Conservation (phyloP, 1,284 basidiomycete species). For the Chondrostereum purpureum region DNA sequence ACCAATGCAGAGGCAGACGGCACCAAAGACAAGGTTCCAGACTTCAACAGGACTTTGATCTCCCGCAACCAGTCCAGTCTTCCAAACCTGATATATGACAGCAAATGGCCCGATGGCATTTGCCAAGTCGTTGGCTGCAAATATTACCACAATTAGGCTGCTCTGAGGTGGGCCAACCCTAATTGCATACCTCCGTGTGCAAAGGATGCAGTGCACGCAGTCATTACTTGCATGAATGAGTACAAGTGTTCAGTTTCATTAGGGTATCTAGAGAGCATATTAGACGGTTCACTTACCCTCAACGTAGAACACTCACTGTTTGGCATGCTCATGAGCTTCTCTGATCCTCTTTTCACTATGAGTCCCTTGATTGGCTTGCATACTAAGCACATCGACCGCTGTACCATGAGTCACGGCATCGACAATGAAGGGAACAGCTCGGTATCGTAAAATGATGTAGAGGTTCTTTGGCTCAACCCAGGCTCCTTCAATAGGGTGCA, state of each 20-base stretch:
- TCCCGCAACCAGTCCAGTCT: conserved; percentile 15
- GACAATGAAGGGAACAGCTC: conserved; percentile 19
- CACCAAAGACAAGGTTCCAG: conserved; percentile 22
- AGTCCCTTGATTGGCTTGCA: conserved; percentile 11
- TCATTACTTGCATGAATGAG: conserved; percentile 26
- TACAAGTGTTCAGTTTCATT: conserved; percentile 27
- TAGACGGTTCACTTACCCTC: too few species aligned
- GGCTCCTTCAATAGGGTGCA: conserved; percentile 20
- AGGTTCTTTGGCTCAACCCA: conserved; percentile 23
- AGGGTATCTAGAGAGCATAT: too few species aligned
- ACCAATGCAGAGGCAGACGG: conserved; percentile 20
- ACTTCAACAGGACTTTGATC: conserved; percentile 17
- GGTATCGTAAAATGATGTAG: conserved; percentile 22
- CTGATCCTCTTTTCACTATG: conserved; percentile 14
- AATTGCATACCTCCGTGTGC: conserved; percentile 18
- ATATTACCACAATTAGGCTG: too few species aligned
- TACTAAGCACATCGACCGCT: conserved; percentile 14
- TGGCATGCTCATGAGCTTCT: conserved; percentile 18
- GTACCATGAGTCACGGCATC: conserved; percentile 19
- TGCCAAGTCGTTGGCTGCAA: conserved; percentile 22
- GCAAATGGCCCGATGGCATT: conserved; percentile 26
- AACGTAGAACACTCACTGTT: too few species aligned
- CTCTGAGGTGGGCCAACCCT: too few species aligned
- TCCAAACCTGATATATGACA: conserved; percentile 23
- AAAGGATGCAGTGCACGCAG: conserved; percentile 25